Percentiles rank a stretch among this genome's conserved stretches.
phyloP scores from a whole-genome alignment of 1,139 yeast species.

The Debaryomyces sp. region DNA sequence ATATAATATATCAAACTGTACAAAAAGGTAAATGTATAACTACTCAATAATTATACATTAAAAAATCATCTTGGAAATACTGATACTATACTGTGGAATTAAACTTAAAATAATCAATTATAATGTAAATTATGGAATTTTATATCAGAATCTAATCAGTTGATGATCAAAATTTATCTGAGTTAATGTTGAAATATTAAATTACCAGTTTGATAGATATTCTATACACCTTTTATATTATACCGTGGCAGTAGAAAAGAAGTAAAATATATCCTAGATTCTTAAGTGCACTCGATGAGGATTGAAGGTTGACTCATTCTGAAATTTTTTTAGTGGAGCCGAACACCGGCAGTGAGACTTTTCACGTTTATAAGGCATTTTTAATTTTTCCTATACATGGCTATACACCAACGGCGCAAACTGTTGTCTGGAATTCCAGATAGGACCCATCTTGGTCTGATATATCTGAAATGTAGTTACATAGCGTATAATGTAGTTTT shows the following conservation, averaged over 20 bases:
- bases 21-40: slow-evolving; percentile 2
- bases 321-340: slow-evolving; percentile 4
- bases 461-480: not conserved
- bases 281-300: slow-evolving; percentile 1
- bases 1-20: slow-evolving; percentile 4
- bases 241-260: slow-evolving; percentile 5
- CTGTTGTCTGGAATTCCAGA: not conserved
- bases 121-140: not conserved
- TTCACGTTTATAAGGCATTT: not conserved
- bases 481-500: not conserved
- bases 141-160: slow-evolving; percentile 6
- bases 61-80: slow-evolving; percentile 2
- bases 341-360: not conserved
- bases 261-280: not conserved
- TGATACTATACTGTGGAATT: not conserved
- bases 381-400: not conserved
- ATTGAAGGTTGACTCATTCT: slow-evolving; percentile 3
- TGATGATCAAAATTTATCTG: slow-evolving; percentile 4
- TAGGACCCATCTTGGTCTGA: not conserved
- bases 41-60: slow-evolving; percentile 2
- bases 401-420: not conserved
- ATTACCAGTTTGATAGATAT: slow-evolving; percentile 1
- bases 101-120: slow-evolving; percentile 1
- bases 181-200: slow-evolving; percentile 3
- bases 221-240: not conserved